Evolutionary conservation across 2,329 filamentous ascomycete genomes (phyloP), one percentile per base, ranked within the genome.

Genomic region (Neofusicoccum sp.): DNA sequence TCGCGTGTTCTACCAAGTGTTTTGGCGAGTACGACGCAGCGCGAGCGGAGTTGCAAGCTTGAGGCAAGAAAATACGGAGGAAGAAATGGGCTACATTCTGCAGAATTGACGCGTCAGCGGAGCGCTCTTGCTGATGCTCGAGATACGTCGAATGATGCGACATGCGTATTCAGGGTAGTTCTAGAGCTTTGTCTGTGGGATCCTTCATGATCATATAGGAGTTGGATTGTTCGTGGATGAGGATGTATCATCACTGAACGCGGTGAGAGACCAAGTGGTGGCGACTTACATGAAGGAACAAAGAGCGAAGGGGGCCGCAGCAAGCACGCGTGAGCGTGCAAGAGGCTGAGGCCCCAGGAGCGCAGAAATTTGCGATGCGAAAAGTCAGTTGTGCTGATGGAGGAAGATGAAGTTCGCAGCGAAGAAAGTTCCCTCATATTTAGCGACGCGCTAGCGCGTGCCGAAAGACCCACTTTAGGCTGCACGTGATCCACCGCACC

Each of bases 201-300:
- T 82, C 81, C 82, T 79, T 79, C 81, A 84, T 71, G 75, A 74
- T 66, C 70, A 70, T 77, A 75, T 84, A 80, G 82, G 82, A 79
- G 74, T 83, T 84, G 81, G 81, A 43, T 60, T 60, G 57, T 61
- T 43, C 51, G 14, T 61, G 49, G 33, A 56, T 43, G 49, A 54
- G 59, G 57, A 45, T 54, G 47, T 61, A 48, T 61, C 49, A 61
- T 61, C 59, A 61, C 45, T 56, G 40, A 26, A 41, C 36, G 59
- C 51, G n/a, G 30, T 16, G 43, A 9, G 33, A 8, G 26, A 16
- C 14, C 16, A 16, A 7, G 14, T 4, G n/a, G 20, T 36, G 24
- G 6, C 3, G 31, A 54, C 58, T 60, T 60, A 60, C 58, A 31
- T 16, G 8, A 40, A 60, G 14, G 48, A 14, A 49, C 6, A 51